A percentile compares a stretch with the other conserved stretches of the same genome.
These are phyloP conservation scores for Aspergillus fumigatiaffinis DNA, from an alignment of 2,329 filamentous ascomycete genomes.

Conservation along the genomic window DNA sequence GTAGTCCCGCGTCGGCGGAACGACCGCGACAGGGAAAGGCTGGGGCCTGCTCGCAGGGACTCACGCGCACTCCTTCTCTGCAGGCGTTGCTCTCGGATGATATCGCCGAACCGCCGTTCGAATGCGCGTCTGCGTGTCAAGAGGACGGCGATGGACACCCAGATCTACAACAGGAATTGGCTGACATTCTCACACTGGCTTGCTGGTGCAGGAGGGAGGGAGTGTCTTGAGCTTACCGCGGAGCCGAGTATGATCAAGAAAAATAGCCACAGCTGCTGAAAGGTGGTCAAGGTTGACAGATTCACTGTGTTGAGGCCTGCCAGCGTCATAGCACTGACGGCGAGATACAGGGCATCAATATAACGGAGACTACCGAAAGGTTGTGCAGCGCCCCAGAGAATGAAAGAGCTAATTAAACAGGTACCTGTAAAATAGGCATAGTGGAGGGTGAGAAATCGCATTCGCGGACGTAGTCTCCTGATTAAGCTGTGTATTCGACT, in stretches of 20 bases:
- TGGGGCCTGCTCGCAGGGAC: background rate
- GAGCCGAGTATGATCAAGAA: slow-evolving; percentile 47
- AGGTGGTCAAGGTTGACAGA: slow-evolving; percentile 44
- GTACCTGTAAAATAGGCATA: slow-evolving; percentile 47
- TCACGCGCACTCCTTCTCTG: background rate
- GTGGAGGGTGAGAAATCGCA: slow-evolving; percentile 43
- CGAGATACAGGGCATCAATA: slow-evolving; percentile 45
- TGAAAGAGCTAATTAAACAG: slow-evolving; percentile 41
- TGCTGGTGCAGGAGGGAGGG: background rate
- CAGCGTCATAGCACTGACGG: slow-evolving; percentile 46
- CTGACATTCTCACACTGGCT: background rate
- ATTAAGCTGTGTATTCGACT: background rate
- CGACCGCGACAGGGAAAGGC: background rate
- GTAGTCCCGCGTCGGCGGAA: background rate
- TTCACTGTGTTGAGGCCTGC: slow-evolving; percentile 49
- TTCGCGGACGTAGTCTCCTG: background rate
- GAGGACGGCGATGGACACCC: background rate
- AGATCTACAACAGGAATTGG: background rate
- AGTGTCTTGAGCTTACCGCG: slow-evolving; percentile 15
- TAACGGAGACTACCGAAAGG: slow-evolving; percentile 41
- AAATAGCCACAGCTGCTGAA: slow-evolving; percentile 46
- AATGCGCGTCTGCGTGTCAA: background rate
- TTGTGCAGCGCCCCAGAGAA: slow-evolving; percentile 48
- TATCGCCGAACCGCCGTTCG: background rate
- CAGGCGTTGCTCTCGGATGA: background rate